phyloP scores from a whole-genome alignment of 2,329 filamentous ascomycete species.

The Fusarium guadeloupense region DNA sequence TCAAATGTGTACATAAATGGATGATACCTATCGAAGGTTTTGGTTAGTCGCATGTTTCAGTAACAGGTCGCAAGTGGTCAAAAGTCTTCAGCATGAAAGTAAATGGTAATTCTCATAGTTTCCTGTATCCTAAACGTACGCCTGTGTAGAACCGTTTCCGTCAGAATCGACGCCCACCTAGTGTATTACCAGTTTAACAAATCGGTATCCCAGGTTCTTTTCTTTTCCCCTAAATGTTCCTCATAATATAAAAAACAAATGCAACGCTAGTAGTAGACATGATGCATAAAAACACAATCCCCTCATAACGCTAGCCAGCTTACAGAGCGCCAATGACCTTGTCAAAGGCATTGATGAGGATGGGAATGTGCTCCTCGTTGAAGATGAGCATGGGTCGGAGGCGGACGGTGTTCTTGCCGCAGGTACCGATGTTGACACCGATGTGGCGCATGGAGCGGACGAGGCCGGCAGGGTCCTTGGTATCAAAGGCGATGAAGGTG shows the following conservation, averaged over 20 bases:
- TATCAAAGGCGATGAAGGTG: conserved; percentile 85
- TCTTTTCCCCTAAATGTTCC: conserved; percentile 13
- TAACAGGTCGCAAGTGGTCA: not conserved
- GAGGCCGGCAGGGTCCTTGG: conserved; percentile 73
- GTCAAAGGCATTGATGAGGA: conserved; percentile 43
- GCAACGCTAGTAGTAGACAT: conserved; percentile 42
- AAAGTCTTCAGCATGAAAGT: not conserved
- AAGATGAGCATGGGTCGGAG: conserved; percentile 85
- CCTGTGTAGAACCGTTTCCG: conserved; percentile 35
- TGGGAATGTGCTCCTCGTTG: conserved; percentile 70
- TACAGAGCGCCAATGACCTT: conserved; percentile 44
- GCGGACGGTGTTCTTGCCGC: conserved; percentile 73
- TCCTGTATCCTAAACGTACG: conserved; percentile 35
- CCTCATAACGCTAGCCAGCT: conserved; percentile 17
- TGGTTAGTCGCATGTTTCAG: not conserved
- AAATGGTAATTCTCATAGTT: conserved; percentile 26
- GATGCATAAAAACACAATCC: conserved; percentile 30
- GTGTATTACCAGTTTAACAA: conserved; percentile 33
- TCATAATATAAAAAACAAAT: conserved; percentile 34
- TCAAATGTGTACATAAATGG: not conserved
- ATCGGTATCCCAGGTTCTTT: conserved; percentile 25
- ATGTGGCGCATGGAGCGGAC: conserved; percentile 75
- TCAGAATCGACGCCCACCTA: conserved; percentile 33
- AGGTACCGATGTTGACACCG: conserved; percentile 82
- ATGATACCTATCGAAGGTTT: not conserved